phyloP scores from a whole-genome alignment of 163 green algal species.

The Chlorella variabilis region DNA sequence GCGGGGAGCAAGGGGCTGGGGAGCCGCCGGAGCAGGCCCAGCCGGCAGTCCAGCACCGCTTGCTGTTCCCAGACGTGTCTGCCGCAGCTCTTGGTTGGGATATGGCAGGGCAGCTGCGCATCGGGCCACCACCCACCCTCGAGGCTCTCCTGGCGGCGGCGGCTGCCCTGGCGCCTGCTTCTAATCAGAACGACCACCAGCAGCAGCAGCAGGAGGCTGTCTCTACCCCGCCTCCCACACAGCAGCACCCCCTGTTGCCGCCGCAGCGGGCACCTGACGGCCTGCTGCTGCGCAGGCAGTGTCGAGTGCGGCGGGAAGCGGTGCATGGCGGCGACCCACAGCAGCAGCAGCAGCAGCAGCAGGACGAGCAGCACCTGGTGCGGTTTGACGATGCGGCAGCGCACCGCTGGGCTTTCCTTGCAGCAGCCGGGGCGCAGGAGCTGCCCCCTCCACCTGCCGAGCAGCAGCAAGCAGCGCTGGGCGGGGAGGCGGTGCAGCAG shows the following conservation, averaged over 20 bases:
- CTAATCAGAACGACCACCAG: not conserved
- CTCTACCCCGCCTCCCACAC: not conserved
- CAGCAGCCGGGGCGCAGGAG: not conserved
- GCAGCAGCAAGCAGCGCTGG: not conserved
- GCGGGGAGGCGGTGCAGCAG: not conserved
- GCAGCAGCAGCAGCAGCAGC: not conserved
- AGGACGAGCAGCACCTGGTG: not conserved
- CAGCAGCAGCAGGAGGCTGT: not conserved
- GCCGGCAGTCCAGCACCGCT: constrained; percentile 2
- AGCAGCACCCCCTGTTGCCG: not conserved
- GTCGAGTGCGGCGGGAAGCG: not conserved
- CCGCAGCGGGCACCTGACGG: constrained; percentile 13
- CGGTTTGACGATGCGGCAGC: not conserved
- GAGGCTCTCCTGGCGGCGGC: constrained; percentile 8
- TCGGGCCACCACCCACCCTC: constrained; percentile 32
- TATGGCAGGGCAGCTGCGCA: not conserved
- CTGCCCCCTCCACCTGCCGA: not conserved
- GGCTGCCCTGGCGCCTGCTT: too few relatives aligned
- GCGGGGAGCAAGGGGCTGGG: not conserved
- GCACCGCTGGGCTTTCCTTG: constrained; percentile 31
- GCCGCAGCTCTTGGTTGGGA: not conserved
- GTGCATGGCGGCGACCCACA: not conserved
- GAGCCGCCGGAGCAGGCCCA: not conserved
- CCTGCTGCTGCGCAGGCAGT: constrained; percentile 9
- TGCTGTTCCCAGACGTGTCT: constrained; percentile 28